Percentiles rank a stretch among this genome's conserved stretches.
Evolutionary conservation across 352 stramenopile genomes (phyloP).

Genomic region (Globisporangium iwayamae): DNA sequence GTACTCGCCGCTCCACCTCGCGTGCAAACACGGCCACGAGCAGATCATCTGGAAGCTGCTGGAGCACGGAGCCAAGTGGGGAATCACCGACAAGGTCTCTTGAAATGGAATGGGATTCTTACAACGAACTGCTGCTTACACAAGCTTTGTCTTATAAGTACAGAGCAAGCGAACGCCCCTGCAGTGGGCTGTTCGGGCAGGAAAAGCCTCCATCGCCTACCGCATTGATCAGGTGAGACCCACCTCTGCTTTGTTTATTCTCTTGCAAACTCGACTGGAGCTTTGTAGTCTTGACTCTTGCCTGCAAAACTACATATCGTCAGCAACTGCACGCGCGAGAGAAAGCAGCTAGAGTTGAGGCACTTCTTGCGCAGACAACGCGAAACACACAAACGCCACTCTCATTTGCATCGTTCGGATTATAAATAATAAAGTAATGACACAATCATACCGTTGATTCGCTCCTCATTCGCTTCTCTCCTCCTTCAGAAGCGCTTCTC

Average conservation of each 20-base stretch:
- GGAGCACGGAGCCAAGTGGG: conserved; percentile 57
- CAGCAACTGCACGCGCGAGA: conserved; percentile 49
- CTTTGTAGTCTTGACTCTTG: not conserved
- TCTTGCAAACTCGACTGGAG: not conserved
- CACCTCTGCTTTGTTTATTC: not conserved
- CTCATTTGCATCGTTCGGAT: conserved; percentile 34
- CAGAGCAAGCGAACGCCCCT: conserved; percentile 63
- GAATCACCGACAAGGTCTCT: conserved; percentile 46
- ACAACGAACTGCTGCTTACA: not conserved
- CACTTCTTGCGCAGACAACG: conserved; percentile 4
- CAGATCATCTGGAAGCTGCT: conserved; percentile 62
- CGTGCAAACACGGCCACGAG: conserved; percentile 64
- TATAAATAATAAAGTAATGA: conserved; percentile 42
- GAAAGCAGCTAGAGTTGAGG: conserved; percentile 22
- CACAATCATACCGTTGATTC: conserved; percentile 1
- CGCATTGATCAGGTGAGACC: conserved; percentile 58
- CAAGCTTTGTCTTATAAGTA: not conserved
- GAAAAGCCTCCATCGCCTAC: conserved; percentile 70
- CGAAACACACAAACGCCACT: conserved; percentile 11
- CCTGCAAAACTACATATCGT: not conserved
- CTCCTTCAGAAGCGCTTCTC: conserved; percentile 12
- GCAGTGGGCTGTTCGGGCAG: conserved; percentile 63
- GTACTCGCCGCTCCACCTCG: conserved; percentile 77
- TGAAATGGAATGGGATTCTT: not conserved
- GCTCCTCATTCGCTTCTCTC: conserved; percentile 8